Conservation (phyloP, 2,329 filamentous ascomycete genomes). For the Davidsoniella virescens region DNA sequence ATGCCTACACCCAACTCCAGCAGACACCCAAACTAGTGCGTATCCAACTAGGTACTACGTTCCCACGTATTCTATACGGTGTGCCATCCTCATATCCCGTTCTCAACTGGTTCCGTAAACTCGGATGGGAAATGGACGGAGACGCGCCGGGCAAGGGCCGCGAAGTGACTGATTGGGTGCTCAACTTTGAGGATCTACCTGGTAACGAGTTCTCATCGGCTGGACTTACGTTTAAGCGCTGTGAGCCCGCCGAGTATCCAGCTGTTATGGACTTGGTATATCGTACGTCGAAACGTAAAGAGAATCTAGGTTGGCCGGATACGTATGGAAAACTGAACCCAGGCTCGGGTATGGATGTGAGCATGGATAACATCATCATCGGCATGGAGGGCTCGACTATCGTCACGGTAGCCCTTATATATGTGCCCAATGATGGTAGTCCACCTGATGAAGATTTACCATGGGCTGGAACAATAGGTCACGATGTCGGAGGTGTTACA, state of each 20-base stretch:
- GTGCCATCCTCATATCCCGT: slow-evolving; percentile 27
- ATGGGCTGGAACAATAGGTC: slow-evolving; percentile 35
- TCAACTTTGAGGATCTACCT: slow-evolving; percentile 34
- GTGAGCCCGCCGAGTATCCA: slow-evolving; percentile 29
- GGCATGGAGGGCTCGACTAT: slow-evolving; percentile 32
- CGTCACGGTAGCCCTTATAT: slow-evolving; percentile 38
- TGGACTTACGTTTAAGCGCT: slow-evolving; percentile 28
- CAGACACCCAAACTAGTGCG: slow-evolving; percentile 35
- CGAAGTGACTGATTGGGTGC: slow-evolving; percentile 36
- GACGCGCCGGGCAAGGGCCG: slow-evolving; percentile 30
- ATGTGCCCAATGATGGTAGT: slow-evolving; percentile 30
- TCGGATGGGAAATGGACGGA: slow-evolving; percentile 35
- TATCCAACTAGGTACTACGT: slow-evolving; percentile 41
- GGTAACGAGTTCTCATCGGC: slow-evolving; percentile 24
- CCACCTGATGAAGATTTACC: slow-evolving; percentile 34
- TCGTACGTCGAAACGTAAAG: slow-evolving; percentile 28
- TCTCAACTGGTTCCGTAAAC: slow-evolving; percentile 36
- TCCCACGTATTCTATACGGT: slow-evolving; percentile 41
- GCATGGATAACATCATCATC: slow-evolving; percentile 37
- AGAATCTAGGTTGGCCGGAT: slow-evolving; percentile 41
- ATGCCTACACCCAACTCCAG: slow-evolving; percentile 32
- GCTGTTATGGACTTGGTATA: slow-evolving; percentile 34
- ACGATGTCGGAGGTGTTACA: slow-evolving; percentile 39
- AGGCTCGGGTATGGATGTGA: slow-evolving; percentile 19
- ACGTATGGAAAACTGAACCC: slow-evolving; percentile 35